Evolutionary conservation across 2,329 filamentous ascomycete genomes (phyloP).

Genomic region (Sphaerulina musiva): DNA sequence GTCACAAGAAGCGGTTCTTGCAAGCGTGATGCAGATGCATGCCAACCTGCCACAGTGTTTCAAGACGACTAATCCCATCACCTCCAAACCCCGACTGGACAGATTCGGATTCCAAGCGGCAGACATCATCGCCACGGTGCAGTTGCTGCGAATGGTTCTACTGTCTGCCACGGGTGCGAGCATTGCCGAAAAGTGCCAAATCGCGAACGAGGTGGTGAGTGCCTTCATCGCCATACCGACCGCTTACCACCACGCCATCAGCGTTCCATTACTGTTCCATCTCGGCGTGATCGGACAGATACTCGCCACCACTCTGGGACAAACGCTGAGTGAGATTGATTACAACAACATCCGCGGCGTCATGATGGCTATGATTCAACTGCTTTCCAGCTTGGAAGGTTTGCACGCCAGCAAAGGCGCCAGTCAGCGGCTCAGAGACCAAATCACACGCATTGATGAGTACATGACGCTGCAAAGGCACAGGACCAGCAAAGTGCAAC

Average conservation of each 20-base stretch:
- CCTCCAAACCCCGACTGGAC: constrained; percentile 31
- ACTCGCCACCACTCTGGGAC: constrained; percentile 41
- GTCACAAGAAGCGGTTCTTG: constrained; percentile 10
- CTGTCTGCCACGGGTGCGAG: constrained; percentile 39
- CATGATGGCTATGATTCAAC: constrained; percentile 32
- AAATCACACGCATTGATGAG: constrained; percentile 38
- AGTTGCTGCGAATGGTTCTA: constrained; percentile 41
- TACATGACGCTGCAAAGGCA: constrained; percentile 32
- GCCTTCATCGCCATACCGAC: constrained; percentile 40
- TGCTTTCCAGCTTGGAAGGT: constrained; percentile 40
- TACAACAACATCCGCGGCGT: constrained; percentile 36
- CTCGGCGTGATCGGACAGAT: constrained; percentile 43
- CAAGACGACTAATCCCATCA: constrained; percentile 18
- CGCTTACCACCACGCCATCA: constrained; percentile 42
- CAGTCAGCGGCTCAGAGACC: constrained; percentile 34
- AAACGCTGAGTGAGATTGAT: constrained; percentile 35
- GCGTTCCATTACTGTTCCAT: constrained; percentile 43
- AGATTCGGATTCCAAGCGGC: constrained; percentile 40
- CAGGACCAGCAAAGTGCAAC: constrained; percentile 1
- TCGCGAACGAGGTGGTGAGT: constrained; percentile 40
- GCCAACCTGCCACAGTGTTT: constrained; percentile 17
- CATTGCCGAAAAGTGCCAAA: constrained; percentile 39
- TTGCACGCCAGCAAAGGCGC: constrained; percentile 37
- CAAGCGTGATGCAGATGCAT: constrained; percentile 15
- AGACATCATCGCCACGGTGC: constrained; percentile 42